Evolutionary conservation across 129 eudicot genomes (phyloP), one percentile per base, ranked within the genome.

Genomic region (Chrysanthemum makinoi): DNA sequence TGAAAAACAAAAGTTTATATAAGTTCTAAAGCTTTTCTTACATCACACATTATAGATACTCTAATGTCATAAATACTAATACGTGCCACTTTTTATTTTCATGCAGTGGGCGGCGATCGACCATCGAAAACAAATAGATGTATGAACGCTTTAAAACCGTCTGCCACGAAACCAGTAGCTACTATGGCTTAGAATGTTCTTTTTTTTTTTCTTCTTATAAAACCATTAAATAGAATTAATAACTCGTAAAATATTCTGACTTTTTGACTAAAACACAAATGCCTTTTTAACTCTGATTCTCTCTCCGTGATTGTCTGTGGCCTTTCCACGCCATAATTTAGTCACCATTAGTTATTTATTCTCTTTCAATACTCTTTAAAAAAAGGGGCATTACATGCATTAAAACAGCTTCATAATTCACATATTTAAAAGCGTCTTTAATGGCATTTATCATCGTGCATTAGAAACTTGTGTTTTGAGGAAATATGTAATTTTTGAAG

Each of bases 291-390:
- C 61, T 49, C 8, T 71, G 24, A 2, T 55, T 35, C 68, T 22
- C 68, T 72, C 56, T 62, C 76, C 68, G 68, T 72, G 67, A 60
- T 59, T 72, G 58, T 20, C 5, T 72, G 44, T 44, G 48, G 76
- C 12, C 76, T 72, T 72, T 72, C 58, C 76, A 72, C 76, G 76
- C 3, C 76, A 59, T 44, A 46, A 59, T 15, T 22, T 46, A 72
- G 75, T 71, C 75, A 71, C 55, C 16, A 56, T 56, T 55, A 70
- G 44, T 39, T 35, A 54, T 3, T 6, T 55, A 39, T 56, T 56
- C 62, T 17, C 35, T 47, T 65, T 65, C 7, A 1, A 28, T 5
- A 39, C 3, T 4, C 4, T 48, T 17, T 17, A 10, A 33, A 6
- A n/a, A n/a, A n/a, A n/a, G n/a, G n/a, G n/a, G n/a, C n/a, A n/a